Conservation (phyloP, 2,329 filamentous ascomycete genomes). For the Fusarium sacchari region DNA sequence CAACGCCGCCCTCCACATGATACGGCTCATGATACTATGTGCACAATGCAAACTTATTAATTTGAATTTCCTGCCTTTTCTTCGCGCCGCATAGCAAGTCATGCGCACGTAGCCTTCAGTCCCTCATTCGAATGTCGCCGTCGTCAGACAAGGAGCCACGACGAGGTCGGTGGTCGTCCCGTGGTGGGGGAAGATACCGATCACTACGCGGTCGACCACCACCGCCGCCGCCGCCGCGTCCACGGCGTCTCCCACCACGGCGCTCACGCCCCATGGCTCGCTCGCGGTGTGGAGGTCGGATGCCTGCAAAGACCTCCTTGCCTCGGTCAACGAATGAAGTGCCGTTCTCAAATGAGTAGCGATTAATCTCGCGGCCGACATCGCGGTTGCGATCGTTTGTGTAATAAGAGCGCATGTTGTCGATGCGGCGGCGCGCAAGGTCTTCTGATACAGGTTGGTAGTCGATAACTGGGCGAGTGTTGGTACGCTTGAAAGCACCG, state of each 20-base stretch:
- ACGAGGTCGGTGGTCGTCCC: conserved; percentile 23
- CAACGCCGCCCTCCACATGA: background rate
- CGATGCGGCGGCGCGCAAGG: conserved; percentile 72
- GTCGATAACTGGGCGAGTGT: conserved; percentile 53
- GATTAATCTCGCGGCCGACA: conserved; percentile 64
- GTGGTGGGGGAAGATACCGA: conserved; percentile 46
- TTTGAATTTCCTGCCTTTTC: background rate
- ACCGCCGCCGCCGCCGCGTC: conserved; percentile 43
- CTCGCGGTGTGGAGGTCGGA: conserved; percentile 68
- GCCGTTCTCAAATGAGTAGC: conserved; percentile 77
- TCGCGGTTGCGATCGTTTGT: conserved; percentile 53
- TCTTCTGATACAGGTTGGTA: conserved; percentile 70
- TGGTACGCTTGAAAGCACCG: conserved; percentile 50
- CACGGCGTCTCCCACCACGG: conserved; percentile 49
- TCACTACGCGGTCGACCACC: conserved; percentile 46
- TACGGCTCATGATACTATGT: background rate
- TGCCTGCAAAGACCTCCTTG: conserved; percentile 74
- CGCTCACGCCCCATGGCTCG: conserved; percentile 49
- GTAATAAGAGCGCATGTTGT: conserved; percentile 62
- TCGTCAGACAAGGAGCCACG: conserved; percentile 17
- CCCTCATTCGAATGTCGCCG: conserved; percentile 23
- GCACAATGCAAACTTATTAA: background rate
- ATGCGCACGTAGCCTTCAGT: background rate
- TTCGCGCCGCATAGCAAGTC: background rate
- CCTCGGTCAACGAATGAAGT: conserved; percentile 76